A percentile compares a stretch with the other conserved stretches of the same genome.
Conservation (phyloP, 1,284 basidiomycete genomes). For the Nidula niveotomentosa region DNA sequence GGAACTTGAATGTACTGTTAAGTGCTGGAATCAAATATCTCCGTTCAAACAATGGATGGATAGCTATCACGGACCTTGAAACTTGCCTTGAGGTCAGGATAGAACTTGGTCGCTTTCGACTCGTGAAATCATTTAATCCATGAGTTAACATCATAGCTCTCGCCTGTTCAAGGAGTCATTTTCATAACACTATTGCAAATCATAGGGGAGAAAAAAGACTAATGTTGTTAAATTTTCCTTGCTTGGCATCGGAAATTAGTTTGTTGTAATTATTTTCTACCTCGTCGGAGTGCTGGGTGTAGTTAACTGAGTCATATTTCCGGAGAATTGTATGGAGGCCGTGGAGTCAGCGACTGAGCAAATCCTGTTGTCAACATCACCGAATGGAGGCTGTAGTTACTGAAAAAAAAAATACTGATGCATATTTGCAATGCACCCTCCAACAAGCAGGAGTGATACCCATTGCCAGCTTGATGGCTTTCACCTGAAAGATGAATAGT, state of each 20-base stretch:
- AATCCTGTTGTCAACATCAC: constrained; percentile 69
- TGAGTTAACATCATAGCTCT: constrained; percentile 51
- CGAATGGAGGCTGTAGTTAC: constrained; percentile 52
- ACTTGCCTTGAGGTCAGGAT: constrained; percentile 33
- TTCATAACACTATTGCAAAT: not conserved
- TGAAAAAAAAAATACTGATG: not conserved
- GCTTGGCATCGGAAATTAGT: constrained; percentile 33
- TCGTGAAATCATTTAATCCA: constrained; percentile 49
- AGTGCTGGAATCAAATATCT: too few species aligned
- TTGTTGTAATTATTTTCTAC: constrained; percentile 42
- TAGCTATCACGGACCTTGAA: constrained; percentile 38
- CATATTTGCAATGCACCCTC: constrained; percentile 38
- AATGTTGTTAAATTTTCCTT: constrained; percentile 39
- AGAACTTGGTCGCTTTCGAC: constrained; percentile 42
- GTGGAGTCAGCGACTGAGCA: constrained; percentile 61
- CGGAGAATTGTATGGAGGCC: constrained; percentile 65
- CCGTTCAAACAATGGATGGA: too few species aligned
- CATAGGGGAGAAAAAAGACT: constrained; percentile 2
- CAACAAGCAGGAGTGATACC: constrained; percentile 72
- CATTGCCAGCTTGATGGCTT: constrained; percentile 50
- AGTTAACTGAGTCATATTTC: constrained; percentile 71
- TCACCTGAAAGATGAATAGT: too few species aligned
- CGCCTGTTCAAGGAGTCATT: constrained; percentile 30
- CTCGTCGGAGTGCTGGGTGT: constrained; percentile 44
- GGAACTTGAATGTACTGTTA: too few species aligned